phyloP scores from a whole-genome alignment of 2,329 filamentous ascomycete genomes.

The Biscogniauxia marginata region DNA sequence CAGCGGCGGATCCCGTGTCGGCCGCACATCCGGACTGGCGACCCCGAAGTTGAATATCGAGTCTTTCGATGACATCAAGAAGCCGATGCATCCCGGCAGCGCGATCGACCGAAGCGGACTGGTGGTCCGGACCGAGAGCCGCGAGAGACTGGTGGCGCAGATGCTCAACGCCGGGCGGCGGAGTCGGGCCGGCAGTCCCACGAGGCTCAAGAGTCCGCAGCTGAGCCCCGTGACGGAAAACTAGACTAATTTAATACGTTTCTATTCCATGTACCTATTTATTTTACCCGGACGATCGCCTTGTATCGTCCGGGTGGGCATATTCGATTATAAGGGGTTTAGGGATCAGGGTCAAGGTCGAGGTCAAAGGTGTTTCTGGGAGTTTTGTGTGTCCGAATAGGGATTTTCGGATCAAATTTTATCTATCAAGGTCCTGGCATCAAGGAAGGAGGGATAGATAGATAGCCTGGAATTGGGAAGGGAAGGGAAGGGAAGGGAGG shows the following conservation, averaged over 20 bases:
- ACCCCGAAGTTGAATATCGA: constrained; percentile 61
- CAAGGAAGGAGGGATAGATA: too few species aligned
- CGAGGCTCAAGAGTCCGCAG: constrained; percentile 57
- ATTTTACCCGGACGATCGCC: constrained; percentile 9
- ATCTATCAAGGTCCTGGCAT: too few species aligned
- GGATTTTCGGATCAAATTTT: too few species aligned
- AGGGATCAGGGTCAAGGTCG: too few species aligned
- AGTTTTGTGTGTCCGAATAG: too few species aligned
- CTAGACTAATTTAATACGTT: constrained; percentile 23
- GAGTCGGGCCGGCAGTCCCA: constrained; percentile 57
- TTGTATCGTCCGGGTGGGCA: constrained; percentile 9
- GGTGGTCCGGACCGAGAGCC: constrained; percentile 79
- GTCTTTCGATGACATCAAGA: constrained; percentile 48
- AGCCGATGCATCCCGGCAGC: constrained; percentile 32
- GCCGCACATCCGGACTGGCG: constrained; percentile 64
- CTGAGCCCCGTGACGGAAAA: constrained; percentile 49
- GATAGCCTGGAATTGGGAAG: too few species aligned
- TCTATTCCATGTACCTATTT: background rate
- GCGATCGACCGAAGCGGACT: constrained; percentile 68
- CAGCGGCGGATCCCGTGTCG: constrained; percentile 46
- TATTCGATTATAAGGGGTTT: constrained; percentile 1
- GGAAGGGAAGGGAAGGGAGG: too few species aligned
- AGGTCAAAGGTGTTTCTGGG: too few species aligned
- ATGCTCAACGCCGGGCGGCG: constrained; percentile 56
- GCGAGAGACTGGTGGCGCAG: constrained; percentile 69